Evolutionary conservation across 176 grass and related monocot genomes (phyloP).

Genomic region (Triticum urartu): DNA sequence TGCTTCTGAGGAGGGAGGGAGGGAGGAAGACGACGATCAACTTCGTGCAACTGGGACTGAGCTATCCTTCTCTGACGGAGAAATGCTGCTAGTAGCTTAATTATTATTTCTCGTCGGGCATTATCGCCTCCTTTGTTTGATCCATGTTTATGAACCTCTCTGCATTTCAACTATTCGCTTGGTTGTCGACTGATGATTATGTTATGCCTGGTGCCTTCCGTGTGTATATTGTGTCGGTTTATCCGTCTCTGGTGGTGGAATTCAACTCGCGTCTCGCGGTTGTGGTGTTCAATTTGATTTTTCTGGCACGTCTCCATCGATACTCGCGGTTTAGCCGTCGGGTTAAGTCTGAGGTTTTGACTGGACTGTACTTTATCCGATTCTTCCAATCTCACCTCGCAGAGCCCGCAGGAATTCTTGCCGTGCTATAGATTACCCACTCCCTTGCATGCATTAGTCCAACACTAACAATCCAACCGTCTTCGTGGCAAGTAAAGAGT

Average conservation of each 20-base stretch:
- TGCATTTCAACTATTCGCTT: background rate
- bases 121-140: conserved; percentile 3
- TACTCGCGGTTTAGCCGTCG: background rate
- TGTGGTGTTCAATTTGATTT: background rate
- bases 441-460: background rate
- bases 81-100: conserved; percentile 7
- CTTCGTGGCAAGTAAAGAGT: background rate
- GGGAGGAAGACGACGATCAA: background rate
- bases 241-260: background rate
- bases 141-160: conserved; percentile 1
- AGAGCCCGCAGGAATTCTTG: background rate
- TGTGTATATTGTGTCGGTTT: background rate
- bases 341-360: background rate
- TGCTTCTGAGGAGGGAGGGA: conserved; percentile 42
- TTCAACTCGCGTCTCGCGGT: background rate
- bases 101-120: conserved; percentile 7
- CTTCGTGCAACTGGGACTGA: background rate
- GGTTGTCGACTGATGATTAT: conserved; percentile 10
- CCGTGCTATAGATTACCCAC: too few species aligned
- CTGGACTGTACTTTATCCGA: background rate
- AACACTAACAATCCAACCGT: background rate
- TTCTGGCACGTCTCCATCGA: background rate
- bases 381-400: background rate
- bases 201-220: background rate
- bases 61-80: background rate